Conservation (phyloP, 208 protist species). For the Jaenimonas drosophilae region DNA sequence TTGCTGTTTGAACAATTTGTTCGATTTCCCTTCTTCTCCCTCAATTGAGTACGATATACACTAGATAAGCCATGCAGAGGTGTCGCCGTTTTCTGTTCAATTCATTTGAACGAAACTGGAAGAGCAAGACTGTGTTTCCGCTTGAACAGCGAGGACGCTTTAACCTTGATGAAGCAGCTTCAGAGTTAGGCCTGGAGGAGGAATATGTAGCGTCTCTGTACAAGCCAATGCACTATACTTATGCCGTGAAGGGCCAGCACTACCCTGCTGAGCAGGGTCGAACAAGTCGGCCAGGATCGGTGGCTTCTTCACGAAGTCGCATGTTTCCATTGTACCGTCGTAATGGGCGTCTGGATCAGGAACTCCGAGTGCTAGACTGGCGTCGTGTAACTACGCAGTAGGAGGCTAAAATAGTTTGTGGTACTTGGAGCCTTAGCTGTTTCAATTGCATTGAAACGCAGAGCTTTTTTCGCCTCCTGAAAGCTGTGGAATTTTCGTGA, state of each 20-base stretch:
- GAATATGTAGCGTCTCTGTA: slow-evolving; percentile 74
- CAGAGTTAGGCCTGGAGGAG: slow-evolving; percentile 63
- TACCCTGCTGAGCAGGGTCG: slow-evolving; percentile 76
- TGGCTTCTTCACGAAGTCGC: slow-evolving; percentile 33
- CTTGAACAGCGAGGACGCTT: slow-evolving; percentile 70
- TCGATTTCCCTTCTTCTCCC: slow-evolving; percentile 6
- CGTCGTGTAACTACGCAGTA: slow-evolving; percentile 59
- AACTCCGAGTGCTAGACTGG: slow-evolving; percentile 44
- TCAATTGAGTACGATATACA: slow-evolving; percentile 1
- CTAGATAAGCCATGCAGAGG: slow-evolving; percentile 5
- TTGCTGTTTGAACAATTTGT: slow-evolving; percentile 3
- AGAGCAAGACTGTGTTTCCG: slow-evolving; percentile 32
- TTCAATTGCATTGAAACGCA: no score
- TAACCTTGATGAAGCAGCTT: slow-evolving; percentile 70
- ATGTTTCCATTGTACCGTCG: slow-evolving; percentile 75
- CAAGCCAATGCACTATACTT: slow-evolving; percentile 76
- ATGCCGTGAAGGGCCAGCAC: slow-evolving; percentile 59
- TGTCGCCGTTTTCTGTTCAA: slow-evolving; percentile 9
- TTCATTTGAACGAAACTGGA: slow-evolving; percentile 48
- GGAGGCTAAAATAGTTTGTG: no score
- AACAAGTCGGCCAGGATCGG: slow-evolving; percentile 55
- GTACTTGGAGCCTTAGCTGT: no score
- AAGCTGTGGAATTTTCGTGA: no score
- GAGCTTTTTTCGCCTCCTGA: no score
- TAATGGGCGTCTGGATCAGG: slow-evolving; percentile 39